Percentiles rank a stretch among this genome's conserved stretches.
Conservation (phyloP, 23 red algal species). For the Chondrus crispus region DNA sequence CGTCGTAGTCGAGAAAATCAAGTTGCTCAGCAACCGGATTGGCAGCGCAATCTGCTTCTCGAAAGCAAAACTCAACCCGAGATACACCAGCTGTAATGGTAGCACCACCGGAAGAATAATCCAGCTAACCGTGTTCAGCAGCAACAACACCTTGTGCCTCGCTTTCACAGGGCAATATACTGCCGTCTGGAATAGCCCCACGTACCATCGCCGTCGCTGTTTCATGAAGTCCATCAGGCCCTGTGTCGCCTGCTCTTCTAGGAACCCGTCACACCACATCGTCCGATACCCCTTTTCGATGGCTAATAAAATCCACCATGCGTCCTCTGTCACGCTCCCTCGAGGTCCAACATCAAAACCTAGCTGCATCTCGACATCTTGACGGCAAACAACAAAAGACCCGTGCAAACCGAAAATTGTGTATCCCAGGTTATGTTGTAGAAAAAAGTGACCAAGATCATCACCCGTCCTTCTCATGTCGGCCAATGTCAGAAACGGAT, state of each 20-base stretch:
- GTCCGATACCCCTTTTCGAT: background rate
- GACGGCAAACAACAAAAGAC: background rate
- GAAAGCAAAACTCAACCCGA: background rate
- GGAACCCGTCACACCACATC: background rate
- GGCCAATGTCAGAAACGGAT: constrained; percentile 5
- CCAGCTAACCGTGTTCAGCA: constrained; percentile 13
- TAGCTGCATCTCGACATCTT: background rate
- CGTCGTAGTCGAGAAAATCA: background rate
- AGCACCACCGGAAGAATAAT: background rate
- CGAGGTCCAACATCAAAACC: background rate
- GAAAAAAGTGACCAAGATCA: constrained; percentile 7
- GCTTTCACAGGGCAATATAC: background rate
- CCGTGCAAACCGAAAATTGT: constrained; percentile 14
- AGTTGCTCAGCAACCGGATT: constrained; percentile 11
- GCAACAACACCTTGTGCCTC: background rate
- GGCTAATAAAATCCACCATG: constrained; percentile 20
- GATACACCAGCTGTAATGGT: background rate
- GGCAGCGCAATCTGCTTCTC: background rate
- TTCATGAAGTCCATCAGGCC: constrained; percentile 9
- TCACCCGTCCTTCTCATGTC: constrained; percentile 13
- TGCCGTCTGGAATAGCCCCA: background rate
- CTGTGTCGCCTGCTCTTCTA: background rate
- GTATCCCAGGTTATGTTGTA: background rate
- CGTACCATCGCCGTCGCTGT: constrained; percentile 3
- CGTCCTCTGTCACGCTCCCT: constrained; percentile 7